phyloP scores from a whole-genome alignment of 306 rosid genomes.

The Fragaria nilgerrensis region DNA sequence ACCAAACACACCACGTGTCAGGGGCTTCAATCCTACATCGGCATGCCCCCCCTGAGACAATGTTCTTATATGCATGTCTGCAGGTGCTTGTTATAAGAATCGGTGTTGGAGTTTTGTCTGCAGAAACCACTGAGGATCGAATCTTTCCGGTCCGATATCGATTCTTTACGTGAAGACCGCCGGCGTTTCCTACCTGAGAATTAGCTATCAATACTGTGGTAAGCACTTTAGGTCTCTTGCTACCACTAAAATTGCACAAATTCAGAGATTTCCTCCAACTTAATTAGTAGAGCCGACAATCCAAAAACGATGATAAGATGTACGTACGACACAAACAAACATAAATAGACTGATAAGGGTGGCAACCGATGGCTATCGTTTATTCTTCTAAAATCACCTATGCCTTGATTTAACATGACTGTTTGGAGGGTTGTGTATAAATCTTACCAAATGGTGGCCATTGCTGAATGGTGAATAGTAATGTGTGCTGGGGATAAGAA shows the following conservation, averaged over 20 bases:
- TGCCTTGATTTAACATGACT: no score
- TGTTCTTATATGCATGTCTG: neutral
- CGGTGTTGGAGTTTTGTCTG: neutral
- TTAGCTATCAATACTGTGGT: neutral
- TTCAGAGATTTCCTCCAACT: neutral
- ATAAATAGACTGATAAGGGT: neutral
- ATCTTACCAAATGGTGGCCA: no score
- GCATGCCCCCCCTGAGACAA: neutral
- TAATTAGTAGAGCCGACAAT: neutral
- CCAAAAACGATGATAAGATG: neutral
- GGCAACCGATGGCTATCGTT: neutral
- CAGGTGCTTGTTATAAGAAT: neutral
- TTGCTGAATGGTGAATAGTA: no score
- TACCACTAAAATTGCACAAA: neutral
- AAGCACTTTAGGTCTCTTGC: no score
- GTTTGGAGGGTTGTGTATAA: no score
- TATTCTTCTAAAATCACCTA: neutral
- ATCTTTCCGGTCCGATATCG: neutral
- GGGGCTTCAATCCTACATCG: neutral
- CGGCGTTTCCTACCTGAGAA: neutral
- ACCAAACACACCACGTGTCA: neutral
- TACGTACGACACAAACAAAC: neutral
- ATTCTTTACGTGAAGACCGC: neutral
- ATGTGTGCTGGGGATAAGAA: no score
- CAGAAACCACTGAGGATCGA: neutral